phyloP scores from a whole-genome alignment of 768 basidiomycete species.

The Sarcomyxa edulis region DNA sequence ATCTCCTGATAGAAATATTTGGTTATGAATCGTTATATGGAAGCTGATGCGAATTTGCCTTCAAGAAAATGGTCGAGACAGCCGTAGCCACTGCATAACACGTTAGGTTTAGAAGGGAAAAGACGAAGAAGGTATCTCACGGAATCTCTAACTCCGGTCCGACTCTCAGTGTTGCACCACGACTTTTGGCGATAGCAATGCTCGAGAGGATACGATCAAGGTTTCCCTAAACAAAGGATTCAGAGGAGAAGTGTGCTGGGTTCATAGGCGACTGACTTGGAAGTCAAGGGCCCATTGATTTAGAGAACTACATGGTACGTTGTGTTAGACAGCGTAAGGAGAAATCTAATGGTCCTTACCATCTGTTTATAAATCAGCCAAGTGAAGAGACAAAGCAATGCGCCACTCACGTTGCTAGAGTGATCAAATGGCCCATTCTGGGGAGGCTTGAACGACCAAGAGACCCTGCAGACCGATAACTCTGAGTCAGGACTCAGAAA shows the following conservation, averaged over 20 bases:
- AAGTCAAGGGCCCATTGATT: slow-evolving; percentile 99
- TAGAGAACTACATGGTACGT: slow-evolving; percentile 59
- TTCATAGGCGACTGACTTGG: slow-evolving; percentile 44
- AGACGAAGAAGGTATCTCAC: slow-evolving; percentile 30
- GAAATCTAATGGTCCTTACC: slow-evolving; percentile 18
- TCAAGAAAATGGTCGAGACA: slow-evolving; percentile 98
- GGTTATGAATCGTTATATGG: not conserved
- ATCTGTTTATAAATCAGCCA: slow-evolving; percentile 21
- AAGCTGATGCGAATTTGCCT: slow-evolving; percentile 39
- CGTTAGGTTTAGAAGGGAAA: too few species aligned
- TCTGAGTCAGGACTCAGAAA: too few species aligned
- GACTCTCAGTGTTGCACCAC: slow-evolving; percentile 87
- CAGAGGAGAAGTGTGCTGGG: too few species aligned
- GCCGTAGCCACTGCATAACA: slow-evolving; percentile 77
- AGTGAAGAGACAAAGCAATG: not conserved
- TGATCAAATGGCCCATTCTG: slow-evolving; percentile 79
- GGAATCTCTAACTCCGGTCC: slow-evolving; percentile 97
- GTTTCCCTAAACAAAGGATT: slow-evolving; percentile 62
- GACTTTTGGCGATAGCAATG: slow-evolving; percentile 81
- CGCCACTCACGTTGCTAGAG: slow-evolving; percentile 73
- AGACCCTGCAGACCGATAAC: too few species aligned
- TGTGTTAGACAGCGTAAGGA: slow-evolving; percentile 5
- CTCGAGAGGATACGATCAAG: slow-evolving; percentile 86
- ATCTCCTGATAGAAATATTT: slow-evolving; percentile 57
- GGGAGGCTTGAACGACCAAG: too few species aligned